phyloP scores from a whole-genome alignment of 2,329 filamentous ascomycete genomes.

The Pestalotiopsis sp. region DNA sequence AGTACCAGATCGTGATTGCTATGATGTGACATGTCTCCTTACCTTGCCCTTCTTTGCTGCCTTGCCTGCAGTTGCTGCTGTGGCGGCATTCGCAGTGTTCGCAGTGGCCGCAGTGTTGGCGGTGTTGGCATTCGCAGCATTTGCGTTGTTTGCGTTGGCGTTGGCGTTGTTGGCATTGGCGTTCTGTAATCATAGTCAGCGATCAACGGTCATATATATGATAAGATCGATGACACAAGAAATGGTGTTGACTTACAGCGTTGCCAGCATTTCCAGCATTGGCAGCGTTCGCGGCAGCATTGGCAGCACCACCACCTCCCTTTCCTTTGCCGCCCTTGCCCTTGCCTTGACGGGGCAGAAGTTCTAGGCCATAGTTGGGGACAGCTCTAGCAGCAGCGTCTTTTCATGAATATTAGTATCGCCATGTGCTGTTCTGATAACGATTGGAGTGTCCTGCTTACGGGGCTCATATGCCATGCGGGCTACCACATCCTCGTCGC shows the following conservation, averaged over 20 bases:
- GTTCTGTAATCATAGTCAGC: not conserved
- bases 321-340: constrained; percentile 1
- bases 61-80: not conserved
- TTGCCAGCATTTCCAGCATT: not conserved
- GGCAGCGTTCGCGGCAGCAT: not conserved
- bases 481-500: not conserved
- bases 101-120: not conserved
- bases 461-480: constrained; percentile 6
- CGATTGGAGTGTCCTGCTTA: not conserved
- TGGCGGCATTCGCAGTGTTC: not conserved
- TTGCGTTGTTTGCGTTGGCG: not conserved
- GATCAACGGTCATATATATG: not conserved
- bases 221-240: not conserved
- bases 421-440: not conserved
- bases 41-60: not conserved
- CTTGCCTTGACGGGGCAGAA: constrained; percentile 2
- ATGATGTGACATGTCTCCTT: not conserved
- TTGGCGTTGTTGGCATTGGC: not conserved
- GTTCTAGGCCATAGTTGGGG: not conserved
- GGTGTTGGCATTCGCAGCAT: not conserved
- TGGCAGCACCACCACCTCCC: not conserved
- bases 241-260: not conserved
- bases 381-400: constrained; percentile 5
- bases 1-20: not conserved
- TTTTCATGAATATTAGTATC: not conserved